A percentile compares a stretch with the other conserved stretches of the same genome.
Conservation (phyloP, 2,329 filamentous ascomycete genomes). For the Microdochium trichocladiopsis region DNA sequence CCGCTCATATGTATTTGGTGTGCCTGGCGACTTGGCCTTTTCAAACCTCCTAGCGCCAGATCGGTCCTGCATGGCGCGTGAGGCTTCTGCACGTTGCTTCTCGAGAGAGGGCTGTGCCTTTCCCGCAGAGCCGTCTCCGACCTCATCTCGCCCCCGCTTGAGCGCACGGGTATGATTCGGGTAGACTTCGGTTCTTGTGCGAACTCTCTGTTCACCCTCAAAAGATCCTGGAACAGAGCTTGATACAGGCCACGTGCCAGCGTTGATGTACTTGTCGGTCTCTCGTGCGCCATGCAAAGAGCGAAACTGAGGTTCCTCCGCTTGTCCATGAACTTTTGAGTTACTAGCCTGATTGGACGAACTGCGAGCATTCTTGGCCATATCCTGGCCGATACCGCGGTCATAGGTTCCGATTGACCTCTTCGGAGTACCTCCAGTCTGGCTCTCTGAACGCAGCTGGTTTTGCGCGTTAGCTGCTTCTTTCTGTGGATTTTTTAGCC, state of each 20-base stretch:
- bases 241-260: no score
- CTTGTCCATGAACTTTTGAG: no score
- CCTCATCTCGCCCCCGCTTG: neutral
- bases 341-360: no score
- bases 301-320: no score
- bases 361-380: no score
- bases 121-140: neutral
- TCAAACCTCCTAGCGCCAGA: neutral
- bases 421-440: no score
- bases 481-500: slow-evolving; percentile 18
- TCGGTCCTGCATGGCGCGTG: neutral
- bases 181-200: neutral
- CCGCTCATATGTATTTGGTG: no score
- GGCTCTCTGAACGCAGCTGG: neutral
- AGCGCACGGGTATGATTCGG: neutral
- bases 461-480: slow-evolving; percentile 10
- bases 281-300: no score
- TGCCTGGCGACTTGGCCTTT: neutral
- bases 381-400: no score
- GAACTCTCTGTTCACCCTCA: neutral
- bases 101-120: neutral
- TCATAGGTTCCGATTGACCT: no score
- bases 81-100: neutral
- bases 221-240: no score
- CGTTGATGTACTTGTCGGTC: no score